Evolutionary conservation across 495 filamentous ascomycete species (phyloP).

Genomic region (Trichoderma orchidacearum): DNA sequence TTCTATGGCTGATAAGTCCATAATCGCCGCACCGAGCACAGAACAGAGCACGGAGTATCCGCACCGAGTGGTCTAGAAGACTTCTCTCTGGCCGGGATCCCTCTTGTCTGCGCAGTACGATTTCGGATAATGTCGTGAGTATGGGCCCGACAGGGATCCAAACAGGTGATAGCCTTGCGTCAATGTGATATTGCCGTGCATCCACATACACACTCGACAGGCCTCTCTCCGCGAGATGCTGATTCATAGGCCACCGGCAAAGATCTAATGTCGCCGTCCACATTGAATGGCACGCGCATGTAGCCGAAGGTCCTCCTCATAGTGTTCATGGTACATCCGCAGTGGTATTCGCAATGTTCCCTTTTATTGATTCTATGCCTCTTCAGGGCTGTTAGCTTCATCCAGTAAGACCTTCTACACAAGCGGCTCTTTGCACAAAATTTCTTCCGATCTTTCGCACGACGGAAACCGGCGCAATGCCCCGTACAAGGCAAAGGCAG

Average conservation of each 20-base stretch:
- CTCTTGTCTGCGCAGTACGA: neutral
- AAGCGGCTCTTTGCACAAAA: neutral
- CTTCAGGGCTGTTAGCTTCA: neutral
- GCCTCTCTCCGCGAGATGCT: too few species aligned
- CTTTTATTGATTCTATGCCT: neutral
- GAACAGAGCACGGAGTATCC: too few species aligned
- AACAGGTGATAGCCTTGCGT: neutral
- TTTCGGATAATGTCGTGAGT: neutral
- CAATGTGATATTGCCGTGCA: slow-evolving; percentile 1
- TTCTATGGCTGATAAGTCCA: too few species aligned
- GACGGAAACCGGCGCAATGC: neutral
- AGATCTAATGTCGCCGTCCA: neutral
- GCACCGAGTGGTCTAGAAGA: neutral
- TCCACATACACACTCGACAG: neutral
- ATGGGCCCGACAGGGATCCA: neutral
- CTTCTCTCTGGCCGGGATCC: neutral
- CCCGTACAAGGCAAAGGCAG: neutral
- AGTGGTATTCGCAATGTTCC: neutral
- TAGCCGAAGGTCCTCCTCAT: neutral
- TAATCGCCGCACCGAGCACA: too few species aligned
- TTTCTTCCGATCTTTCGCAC: neutral
- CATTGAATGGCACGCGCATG: neutral
- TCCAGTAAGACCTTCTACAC: too few species aligned
- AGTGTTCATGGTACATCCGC: too few species aligned
- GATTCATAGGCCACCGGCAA: too few species aligned